Conservation (phyloP, 1,284 basidiomycete genomes). For the Tilletia walkeri region DNA sequence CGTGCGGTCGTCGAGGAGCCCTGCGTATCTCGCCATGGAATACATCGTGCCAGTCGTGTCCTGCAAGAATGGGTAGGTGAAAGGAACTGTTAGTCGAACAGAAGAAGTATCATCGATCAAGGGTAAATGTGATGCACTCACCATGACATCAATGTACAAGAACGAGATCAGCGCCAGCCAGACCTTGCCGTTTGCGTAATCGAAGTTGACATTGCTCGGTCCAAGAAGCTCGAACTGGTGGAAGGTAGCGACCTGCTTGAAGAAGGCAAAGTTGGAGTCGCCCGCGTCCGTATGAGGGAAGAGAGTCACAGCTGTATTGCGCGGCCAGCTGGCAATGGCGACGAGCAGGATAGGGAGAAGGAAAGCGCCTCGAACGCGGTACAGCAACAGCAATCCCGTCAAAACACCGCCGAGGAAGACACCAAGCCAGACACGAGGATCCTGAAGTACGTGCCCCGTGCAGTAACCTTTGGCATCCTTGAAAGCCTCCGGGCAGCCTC, state of each 20-base stretch:
- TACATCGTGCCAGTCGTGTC: slow-evolving; percentile 71
- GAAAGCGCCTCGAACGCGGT: slow-evolving; percentile 79
- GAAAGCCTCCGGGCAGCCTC: slow-evolving; percentile 64
- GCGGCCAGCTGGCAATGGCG: slow-evolving; percentile 84
- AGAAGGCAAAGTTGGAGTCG: slow-evolving; percentile 75
- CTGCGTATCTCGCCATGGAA: slow-evolving; percentile 89
- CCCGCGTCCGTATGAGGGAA: slow-evolving; percentile 74
- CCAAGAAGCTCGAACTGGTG: slow-evolving; percentile 56
- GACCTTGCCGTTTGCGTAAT: slow-evolving; percentile 67
- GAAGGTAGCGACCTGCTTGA: slow-evolving; percentile 80
- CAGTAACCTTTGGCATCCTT: slow-evolving; percentile 63
- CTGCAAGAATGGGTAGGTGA: background rate
- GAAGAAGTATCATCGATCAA: background rate
- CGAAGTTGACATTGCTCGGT: slow-evolving; percentile 64
- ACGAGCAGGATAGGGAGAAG: slow-evolving; percentile 76
- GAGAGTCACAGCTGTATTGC: slow-evolving; percentile 73
- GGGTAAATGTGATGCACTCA: background rate
- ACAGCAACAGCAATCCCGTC: slow-evolving; percentile 67
- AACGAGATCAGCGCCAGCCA: slow-evolving; percentile 81
- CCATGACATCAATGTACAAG: slow-evolving; percentile 72
- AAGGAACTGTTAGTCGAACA: background rate
- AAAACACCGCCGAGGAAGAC: slow-evolving; percentile 78
- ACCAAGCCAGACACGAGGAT: slow-evolving; percentile 81
- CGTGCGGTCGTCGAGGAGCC: slow-evolving; percentile 77
- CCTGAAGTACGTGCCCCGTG: slow-evolving; percentile 67